Evolutionary conservation across 768 basidiomycete species (phyloP).

Genomic region (Xerocomellus intermedius): DNA sequence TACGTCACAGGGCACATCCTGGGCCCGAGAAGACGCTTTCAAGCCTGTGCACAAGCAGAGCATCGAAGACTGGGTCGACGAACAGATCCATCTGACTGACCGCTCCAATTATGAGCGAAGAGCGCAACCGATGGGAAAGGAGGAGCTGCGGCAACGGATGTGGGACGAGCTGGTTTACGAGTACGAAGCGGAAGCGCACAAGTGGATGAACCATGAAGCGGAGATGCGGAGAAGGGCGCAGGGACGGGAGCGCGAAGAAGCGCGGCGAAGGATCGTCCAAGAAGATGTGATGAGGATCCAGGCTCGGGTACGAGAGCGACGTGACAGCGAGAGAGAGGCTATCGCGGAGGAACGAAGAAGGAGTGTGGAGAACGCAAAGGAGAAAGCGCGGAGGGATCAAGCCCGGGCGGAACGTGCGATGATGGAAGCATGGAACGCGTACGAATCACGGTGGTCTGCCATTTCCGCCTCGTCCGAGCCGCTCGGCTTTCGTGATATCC

Average conservation of each 20-base stretch:
- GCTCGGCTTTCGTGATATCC: slow-evolving; percentile 60
- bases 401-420: slow-evolving; percentile 44
- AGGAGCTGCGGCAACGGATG: slow-evolving; percentile 37
- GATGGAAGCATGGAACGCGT: slow-evolving; percentile 56
- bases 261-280: slow-evolving; percentile 45
- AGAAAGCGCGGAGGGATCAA: slow-evolving; percentile 45
- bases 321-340: slow-evolving; percentile 47
- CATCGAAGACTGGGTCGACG: slow-evolving; percentile 64
- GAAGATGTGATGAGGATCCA: slow-evolving; percentile 59
- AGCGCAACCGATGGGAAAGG: slow-evolving; percentile 26
- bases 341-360: slow-evolving; percentile 48
- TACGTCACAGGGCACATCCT: slow-evolving; percentile 31
- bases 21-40: slow-evolving; percentile 50
- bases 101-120: slow-evolving; percentile 28
- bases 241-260: slow-evolving; percentile 44
- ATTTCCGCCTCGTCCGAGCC: slow-evolving; percentile 44
- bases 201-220: slow-evolving; percentile 52
- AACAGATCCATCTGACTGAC: slow-evolving; percentile 44
- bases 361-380: slow-evolving; percentile 33
- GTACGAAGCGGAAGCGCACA: slow-evolving; percentile 50
- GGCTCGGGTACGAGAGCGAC: slow-evolving; percentile 46
- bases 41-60: slow-evolving; percentile 45
- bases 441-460: slow-evolving; percentile 66
- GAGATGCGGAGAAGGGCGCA: slow-evolving; percentile 43
- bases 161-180: slow-evolving; percentile 55